Base-by-base conservation (phyloP, 805 yeast genomes). In the Brettanomyces naardenensis region DNA sequence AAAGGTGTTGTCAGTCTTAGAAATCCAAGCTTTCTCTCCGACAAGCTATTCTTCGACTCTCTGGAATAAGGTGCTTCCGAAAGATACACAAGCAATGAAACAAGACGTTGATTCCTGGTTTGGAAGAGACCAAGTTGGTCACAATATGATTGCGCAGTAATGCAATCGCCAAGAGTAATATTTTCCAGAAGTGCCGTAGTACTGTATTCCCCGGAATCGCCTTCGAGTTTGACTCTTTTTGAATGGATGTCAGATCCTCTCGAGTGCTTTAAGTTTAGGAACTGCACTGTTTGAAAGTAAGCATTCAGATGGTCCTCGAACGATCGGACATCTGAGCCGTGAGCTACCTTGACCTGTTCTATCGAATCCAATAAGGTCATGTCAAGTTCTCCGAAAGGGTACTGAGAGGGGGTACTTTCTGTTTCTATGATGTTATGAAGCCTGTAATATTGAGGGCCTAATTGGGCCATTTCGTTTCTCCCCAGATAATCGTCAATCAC, bases 401-500 rank as follows among this genome's bases (percentile, higher is more conserved):
- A 6, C 6, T 7, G 15, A 10, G 15, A 6, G 15, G 15, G 30
- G 7, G 6, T 28, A n/a, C n/a, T n/a, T 10, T 6, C n/a, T 15
- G 6, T 28, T 15, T 28, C 15, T 7, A n/a, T 10, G 7, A 10
- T 15, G 15, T 9, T n/a, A 6, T 28, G 19, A 14, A 30, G 20
- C 21, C n/a, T 30, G 18, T 7, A 18, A 14, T 17, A 17, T 15
- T 30, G 7, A n/a, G 32, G 17, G 6, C 20, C 6, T 9, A 18
- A 15, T 14, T 18, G 9, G 9, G 19, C 10, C 6, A n/a, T 18
- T 15, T 30, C 10, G 14, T 14, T 9, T 10, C 7, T 7, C 7
- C 33, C 13, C 17, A 49, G 28, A 20, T 44, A 32, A 29, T 42
- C 32, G 20, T 43, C 43, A 10, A 50, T 32, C 1, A 49, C 37